Evolutionary conservation across 2,329 filamentous ascomycete genomes (phyloP), one percentile per base, ranked within the genome.

Genomic region (Allantophomopsis cytisporea): DNA sequence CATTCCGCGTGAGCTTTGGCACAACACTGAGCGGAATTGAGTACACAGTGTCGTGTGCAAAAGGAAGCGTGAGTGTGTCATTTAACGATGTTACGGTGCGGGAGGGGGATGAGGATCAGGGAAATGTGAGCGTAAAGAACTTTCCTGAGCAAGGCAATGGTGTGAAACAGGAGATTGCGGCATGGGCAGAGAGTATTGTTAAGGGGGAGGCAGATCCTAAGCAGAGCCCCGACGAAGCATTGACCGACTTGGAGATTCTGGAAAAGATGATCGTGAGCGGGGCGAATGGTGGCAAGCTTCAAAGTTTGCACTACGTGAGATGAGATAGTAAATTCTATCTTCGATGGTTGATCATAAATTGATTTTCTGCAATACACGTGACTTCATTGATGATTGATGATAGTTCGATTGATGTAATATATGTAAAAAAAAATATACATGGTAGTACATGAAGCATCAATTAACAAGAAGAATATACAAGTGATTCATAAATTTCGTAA

Each of bases 221-320:
- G 18, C 50, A 52, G 37, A 46, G 42, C 28, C 52, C 52, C 13
- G 43, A 48, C 31, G 35, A 50, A 30, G 51, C 50, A 7, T 38
- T 55, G 23, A 51, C 48, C 5, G 52, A 54, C 43, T 42, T 55
- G 40, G 52, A 55, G 43, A 46, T 55, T 15, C 28, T 55, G 36
- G 51, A 55, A 41, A 51, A 54, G 39, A 53, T 60, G 52, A 38
- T 60, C 34, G 45, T 40, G 39, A 58, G 56, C 43, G 56, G 57
- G 15, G 54, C 57, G 39, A 47, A 42, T 10, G 49, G 54, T 31
- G 59, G 53, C 4, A 38, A 45, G 35, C 23, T 37, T 6, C 18
- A 50, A 32, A 43, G 28, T 36, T 46, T 51, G 45, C 37, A 45
- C 39, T 50, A 43, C 45, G 52, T 47, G 41, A 42, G 45, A n/a